These are phyloP conservation scores for Lepidium africanum DNA, from an alignment of 345 rosid genomes.

Conservation along the genomic window DNA sequence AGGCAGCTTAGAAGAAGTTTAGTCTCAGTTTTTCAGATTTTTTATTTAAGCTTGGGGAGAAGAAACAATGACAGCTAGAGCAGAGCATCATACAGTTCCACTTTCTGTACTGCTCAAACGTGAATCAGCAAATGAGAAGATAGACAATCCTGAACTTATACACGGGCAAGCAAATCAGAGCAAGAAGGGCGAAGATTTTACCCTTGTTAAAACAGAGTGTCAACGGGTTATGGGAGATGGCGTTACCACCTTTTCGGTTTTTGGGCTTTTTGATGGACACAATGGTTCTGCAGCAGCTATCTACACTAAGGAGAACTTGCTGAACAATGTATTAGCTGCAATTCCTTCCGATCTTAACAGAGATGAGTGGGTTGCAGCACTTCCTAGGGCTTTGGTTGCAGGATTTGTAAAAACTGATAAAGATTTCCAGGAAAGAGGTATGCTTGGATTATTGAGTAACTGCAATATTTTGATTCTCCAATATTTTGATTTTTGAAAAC, in stretches of 20 bases:
- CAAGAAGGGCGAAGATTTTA: conserved; percentile 96
- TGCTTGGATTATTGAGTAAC: not conserved
- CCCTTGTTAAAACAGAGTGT: conserved; percentile 71
- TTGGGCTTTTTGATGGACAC: conserved; percentile 98
- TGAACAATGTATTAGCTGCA: conserved; percentile 71
- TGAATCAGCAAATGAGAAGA: conserved; percentile 76
- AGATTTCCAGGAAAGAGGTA: conserved; percentile 85
- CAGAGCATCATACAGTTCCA: conserved; percentile 84
- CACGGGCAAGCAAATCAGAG: conserved; percentile 82
- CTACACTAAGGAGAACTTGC: conserved; percentile 85
- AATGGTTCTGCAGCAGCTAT: conserved; percentile 97
- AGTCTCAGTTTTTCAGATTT: not conserved
- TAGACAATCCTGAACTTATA: conserved; percentile 67
- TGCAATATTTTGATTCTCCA: not conserved
- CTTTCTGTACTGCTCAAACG: conserved; percentile 80
- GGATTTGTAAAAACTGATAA: conserved; percentile 99
- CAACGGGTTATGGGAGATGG: conserved; percentile 79
- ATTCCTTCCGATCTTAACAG: conserved; percentile 81
- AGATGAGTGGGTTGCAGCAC: conserved; percentile 90
- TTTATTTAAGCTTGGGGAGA: not conserved
- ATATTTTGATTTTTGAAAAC: not conserved
- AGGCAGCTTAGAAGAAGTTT: not conserved
- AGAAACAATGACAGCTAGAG: conserved; percentile 45
- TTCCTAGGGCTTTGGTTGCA: conserved; percentile 96
- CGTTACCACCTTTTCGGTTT: conserved; percentile 69